Conservation (phyloP, 257 asterid species). For the Nicotiana attenuata region DNA sequence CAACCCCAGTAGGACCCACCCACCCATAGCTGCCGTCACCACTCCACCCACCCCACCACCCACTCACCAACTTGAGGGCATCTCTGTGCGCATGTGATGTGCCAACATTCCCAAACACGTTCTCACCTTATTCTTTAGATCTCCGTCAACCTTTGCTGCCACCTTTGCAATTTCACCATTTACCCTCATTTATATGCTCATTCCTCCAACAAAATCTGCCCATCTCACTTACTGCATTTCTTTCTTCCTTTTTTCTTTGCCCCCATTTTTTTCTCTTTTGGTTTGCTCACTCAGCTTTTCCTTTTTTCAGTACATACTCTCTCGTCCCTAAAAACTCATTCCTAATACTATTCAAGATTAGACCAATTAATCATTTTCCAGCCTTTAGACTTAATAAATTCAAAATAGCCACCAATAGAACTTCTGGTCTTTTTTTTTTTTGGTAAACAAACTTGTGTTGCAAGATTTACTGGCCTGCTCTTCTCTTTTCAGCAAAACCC, state of each 20-base stretch:
- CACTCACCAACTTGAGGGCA: not conserved
- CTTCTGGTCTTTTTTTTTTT: not conserved
- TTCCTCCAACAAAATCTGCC: not conserved
- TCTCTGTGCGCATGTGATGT: not conserved
- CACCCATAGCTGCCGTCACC: not conserved
- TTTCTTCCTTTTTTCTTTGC: not conserved
- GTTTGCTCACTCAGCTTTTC: not conserved
- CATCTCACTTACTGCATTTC: not conserved
- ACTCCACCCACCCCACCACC: not conserved
- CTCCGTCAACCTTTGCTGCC: not conserved
- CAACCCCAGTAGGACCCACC: no score
- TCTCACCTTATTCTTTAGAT: not conserved
- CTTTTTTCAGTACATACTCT: not conserved
- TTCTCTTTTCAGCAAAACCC: not conserved
- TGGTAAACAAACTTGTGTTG: not conserved
- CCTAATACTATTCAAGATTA: not conserved
- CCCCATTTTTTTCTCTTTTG: not conserved
- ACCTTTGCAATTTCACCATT: not conserved
- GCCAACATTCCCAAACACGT: conserved; percentile 6
- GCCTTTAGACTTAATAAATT: not conserved
- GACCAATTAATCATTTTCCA: not conserved
- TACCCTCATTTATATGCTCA: not conserved
- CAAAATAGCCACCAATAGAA: not conserved
- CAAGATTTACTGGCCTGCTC: not conserved
- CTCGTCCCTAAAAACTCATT: not conserved